A percentile compares a stretch with the other conserved stretches of the same genome.
These are phyloP conservation scores for Xylaria sp. DNA, from an alignment of 2,329 filamentous ascomycete species.

Conservation along the genomic window DNA sequence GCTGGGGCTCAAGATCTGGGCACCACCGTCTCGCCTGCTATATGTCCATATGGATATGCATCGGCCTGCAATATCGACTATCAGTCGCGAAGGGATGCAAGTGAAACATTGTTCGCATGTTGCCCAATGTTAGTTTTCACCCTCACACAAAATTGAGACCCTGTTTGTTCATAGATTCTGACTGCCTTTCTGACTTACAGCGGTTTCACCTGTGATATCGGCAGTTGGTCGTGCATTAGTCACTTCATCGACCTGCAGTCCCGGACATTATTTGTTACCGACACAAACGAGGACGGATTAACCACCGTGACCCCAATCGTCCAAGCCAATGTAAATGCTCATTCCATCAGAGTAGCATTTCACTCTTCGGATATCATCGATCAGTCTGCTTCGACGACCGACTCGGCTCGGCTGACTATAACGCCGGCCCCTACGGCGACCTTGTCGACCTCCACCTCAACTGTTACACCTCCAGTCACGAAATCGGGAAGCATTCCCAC, in stretches of 20 bases:
- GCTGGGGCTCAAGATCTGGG: background rate
- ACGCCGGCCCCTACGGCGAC: background rate
- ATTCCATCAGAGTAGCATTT: conserved; percentile 18
- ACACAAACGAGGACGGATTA: background rate
- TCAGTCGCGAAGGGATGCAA: background rate
- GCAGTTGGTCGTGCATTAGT: background rate
- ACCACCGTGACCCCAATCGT: background rate
- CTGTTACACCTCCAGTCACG: background rate
- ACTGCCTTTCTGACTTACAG: background rate
- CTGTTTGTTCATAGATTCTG: too few relatives aligned
- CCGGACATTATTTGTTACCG: background rate
- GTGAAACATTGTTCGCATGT: conserved; percentile 25
- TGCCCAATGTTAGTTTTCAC: conserved; percentile 11
- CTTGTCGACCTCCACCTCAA: background rate
- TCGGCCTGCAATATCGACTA: conserved; percentile 11
- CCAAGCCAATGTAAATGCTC: conserved; percentile 12
- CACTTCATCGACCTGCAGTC: background rate
- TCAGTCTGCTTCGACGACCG: background rate
- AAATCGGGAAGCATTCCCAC: background rate
- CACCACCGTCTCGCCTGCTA: conserved; percentile 15
- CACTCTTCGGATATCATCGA: conserved; percentile 11
- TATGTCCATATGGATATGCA: conserved; percentile 15
- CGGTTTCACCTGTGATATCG: background rate
- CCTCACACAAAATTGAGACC: too few relatives aligned
- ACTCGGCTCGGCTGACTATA: background rate